Base-by-base conservation (phyloP, 768 basidiomycete genomes). In the Podaxis sp. region DNA sequence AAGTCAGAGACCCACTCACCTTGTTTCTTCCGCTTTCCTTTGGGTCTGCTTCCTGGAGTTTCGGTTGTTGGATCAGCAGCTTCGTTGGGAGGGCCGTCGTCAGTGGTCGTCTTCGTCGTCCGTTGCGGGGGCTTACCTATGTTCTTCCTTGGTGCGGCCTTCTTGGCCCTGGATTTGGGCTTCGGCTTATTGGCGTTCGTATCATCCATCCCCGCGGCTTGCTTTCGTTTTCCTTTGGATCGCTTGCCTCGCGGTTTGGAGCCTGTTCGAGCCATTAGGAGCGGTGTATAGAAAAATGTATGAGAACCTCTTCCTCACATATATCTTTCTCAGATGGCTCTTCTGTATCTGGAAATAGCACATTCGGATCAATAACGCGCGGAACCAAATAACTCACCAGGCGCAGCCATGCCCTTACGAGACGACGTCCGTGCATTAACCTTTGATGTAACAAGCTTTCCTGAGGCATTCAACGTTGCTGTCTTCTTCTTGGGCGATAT, bases 401-500 rank as follows among this genome's bases (percentile, higher is more conserved):
- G 15, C n/a, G 15, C 26, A 5, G 51, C 17, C 24, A 19, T 55
- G 12, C 28, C 24, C 61, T 38, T 62, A 36, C 28, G 39, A 33
- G 49, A 24, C 24, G 46, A 57, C 5, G 24, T 56, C 48, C 42
- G 44, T 22, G 38, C 26, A 59, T 59, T 59, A 7, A 24, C n/a
- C 17, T 46, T 17, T 46, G 44, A 9, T 46, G 44, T n/a, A 17
- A 22, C 38, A 39, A 4, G 54, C 12, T 59, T 59, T 26, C 7
- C 13, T 26, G 49, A 8, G 24, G 19, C 22, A 24, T 49, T 56
- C 39, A 48, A 55, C 28, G 57, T 42, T 44, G 54, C n/a, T 42
- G 30, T 13, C 51, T 64, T 63, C 52, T 68, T 67, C 46, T 59
- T 44, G 33, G 64, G 57, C 44, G 58, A 52, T 36, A 56, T 52